Base-by-base conservation (phyloP, 352 stramenopile species). In the Peronosclerospora sorghi region DNA sequence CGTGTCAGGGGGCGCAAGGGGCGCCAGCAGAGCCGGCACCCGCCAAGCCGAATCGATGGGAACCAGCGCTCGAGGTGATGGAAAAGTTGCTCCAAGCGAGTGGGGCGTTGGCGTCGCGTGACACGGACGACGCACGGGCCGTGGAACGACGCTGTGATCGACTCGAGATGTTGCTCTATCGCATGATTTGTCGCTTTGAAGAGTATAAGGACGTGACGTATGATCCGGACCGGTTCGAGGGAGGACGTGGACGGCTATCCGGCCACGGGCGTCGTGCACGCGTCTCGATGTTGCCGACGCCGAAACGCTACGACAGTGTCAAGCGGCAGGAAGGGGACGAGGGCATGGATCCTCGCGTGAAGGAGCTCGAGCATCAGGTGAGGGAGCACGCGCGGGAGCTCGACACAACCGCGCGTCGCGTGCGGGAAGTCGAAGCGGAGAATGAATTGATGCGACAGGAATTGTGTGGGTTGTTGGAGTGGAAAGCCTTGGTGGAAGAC, bases 171-270 rank as follows among this genome's bases (percentile, higher is more conserved):
- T 52, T 90, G 18, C 53, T 90, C 13, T 90, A 90, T 43, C 68
- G 78, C 8, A 90, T 90, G 75, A 85, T 90, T 41, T 90, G 78
- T 34, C 71, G 78, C 5, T 84, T 82, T 47, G 78, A 90, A 58
- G 78, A 90, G 47, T 82, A 86, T 39, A 86, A 86, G 40, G 68
- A 77, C 30, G 54, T 80, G 26, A 65, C 73, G 6, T 86, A 79
- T 21, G 58, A 71, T 20, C 65, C 62, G 2, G 49, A 70, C 18
- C 68, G 68, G 36, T 54, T 57, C 19, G 60, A 48, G 21, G 48
- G 37, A 29, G 35, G 46, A 17, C 45, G 42, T 12, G 30, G 45
- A 39, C 40, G 55, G 10, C 54, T 59, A 35, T 36, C 50, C 21
- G 44, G 61, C 20, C 58, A 38, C 23, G 64, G 53, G 15, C 43